phyloP scores from a whole-genome alignment of 179 eudicot genomes.

The Camellia oleifera region DNA sequence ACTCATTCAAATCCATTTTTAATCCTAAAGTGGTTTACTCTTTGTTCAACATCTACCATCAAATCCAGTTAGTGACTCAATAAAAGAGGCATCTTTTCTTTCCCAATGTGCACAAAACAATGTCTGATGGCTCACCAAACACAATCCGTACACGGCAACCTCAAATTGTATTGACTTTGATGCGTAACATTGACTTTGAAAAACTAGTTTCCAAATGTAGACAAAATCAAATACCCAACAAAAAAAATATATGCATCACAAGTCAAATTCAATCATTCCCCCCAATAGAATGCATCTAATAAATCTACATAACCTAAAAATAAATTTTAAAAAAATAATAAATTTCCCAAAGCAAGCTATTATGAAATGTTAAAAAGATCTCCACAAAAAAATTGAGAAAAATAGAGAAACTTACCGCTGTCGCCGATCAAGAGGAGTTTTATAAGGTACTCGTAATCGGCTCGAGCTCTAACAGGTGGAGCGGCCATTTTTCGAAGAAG shows the following conservation, averaged over 20 bases:
- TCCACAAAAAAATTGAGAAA: not conserved
- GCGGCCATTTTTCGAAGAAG: constrained; percentile 23
- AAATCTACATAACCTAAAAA: not conserved
- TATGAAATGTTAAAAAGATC: not conserved
- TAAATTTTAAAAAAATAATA: not conserved
- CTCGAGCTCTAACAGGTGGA: constrained; percentile 46
- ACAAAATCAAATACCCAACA: not conserved
- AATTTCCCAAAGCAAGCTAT: not conserved
- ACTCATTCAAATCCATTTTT: not conserved
- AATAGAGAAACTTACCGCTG: constrained; percentile 17
- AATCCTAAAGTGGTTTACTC: not conserved
- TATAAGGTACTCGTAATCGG: constrained; percentile 47
- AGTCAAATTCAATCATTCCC: not conserved
- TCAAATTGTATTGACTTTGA: not conserved
- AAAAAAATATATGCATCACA: not conserved
- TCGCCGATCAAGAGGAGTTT: constrained; percentile 49
- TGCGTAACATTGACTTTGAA: not conserved
- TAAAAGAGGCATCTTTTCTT: not conserved
- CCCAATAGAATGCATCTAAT: not conserved
- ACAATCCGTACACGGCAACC: not conserved
- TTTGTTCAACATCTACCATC: not conserved
- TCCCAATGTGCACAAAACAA: not conserved
- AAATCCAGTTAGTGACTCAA: not conserved
- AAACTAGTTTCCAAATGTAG: not conserved
- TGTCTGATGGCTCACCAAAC: not conserved